Percentiles rank a stretch among this genome's conserved stretches.
Conservation (phyloP, 345 rosid species). For the Crucihimalaya himalaica region DNA sequence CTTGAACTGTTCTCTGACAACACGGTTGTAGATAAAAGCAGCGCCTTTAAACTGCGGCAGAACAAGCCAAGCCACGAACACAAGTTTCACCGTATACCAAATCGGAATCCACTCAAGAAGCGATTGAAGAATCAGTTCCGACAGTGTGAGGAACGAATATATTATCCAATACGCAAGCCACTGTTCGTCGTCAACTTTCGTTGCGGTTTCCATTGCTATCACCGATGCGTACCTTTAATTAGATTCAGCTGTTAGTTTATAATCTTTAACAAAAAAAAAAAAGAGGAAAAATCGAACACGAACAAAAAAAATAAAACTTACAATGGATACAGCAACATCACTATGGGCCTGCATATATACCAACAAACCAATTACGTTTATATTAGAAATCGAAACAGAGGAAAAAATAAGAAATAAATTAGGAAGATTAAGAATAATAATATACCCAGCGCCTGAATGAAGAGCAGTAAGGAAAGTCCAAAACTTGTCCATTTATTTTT, state of each 20-base stretch:
- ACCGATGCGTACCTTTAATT: conserved; percentile 66
- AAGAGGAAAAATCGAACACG: neutral
- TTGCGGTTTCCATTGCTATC: conserved; percentile 69
- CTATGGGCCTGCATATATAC: conserved; percentile 54
- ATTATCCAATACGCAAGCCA: conserved; percentile 96
- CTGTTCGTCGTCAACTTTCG: conserved; percentile 75
- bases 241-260: neutral
- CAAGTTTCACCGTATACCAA: conserved; percentile 70
- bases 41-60: conserved; percentile 75
- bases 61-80: conserved; percentile 68
- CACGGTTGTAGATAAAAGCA: conserved; percentile 67
- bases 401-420: neutral
- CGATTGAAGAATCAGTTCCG: conserved; percentile 71
- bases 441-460: conserved; percentile 72
- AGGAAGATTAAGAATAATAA: neutral
- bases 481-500: conserved; percentile 32
- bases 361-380: neutral
- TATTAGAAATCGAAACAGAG: neutral
- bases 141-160: conserved; percentile 72
- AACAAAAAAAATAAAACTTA: conserved; percentile 37
- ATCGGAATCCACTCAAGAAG: conserved; percentile 78
- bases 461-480: conserved; percentile 60
- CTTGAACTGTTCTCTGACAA: conserved; percentile 59
- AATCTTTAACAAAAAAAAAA: neutral
- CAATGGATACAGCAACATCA: conserved; percentile 84